These are phyloP conservation scores for Lactarius hatsudake DNA, from an alignment of 768 basidiomycete species.

Conservation along the genomic window DNA sequence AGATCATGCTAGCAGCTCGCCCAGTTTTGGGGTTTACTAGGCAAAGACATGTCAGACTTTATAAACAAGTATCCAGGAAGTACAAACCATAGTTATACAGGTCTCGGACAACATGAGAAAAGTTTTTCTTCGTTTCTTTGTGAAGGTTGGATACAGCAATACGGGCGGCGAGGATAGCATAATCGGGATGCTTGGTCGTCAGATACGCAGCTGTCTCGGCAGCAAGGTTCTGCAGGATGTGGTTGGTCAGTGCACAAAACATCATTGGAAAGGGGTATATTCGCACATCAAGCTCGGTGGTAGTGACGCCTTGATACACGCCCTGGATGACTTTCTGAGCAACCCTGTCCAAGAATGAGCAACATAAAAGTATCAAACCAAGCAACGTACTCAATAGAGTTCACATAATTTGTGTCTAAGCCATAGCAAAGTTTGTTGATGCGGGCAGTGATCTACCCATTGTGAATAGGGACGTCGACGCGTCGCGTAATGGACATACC, in stretches of 20 bases:
- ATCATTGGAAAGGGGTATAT: neutral
- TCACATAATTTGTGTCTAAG: constrained; percentile 86
- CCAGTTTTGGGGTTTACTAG: constrained; percentile 95
- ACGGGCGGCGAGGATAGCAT: constrained; percentile 96
- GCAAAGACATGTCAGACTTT: neutral
- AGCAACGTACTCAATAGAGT: constrained; percentile 79
- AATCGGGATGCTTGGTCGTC: constrained; percentile 96
- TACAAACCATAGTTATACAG: constrained; percentile 79
- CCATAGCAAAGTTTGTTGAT: constrained; percentile 94
- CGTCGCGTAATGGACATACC: constrained; percentile 41
- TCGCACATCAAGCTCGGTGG: constrained; percentile 92
- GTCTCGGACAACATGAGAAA: constrained; percentile 89
- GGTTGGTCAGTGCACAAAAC: neutral
- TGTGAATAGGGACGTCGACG: constrained; percentile 10
- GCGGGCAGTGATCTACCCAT: constrained; percentile 72
- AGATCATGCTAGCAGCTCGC: constrained; percentile 84
- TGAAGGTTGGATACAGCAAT: constrained; percentile 98
- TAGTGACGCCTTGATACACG: constrained; percentile 94
- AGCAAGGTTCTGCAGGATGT: constrained; percentile 72
- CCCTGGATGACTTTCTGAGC: constrained; percentile 91
- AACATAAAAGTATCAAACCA: constrained; percentile 5
- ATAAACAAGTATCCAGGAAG: neutral
- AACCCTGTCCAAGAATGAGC: constrained; percentile 46
- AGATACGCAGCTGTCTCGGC: constrained; percentile 97
- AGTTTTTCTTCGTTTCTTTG: constrained; percentile 98